These are phyloP conservation scores for Aspergillus ustus DNA, from an alignment of 2,329 filamentous ascomycete genomes.

Conservation along the genomic window DNA sequence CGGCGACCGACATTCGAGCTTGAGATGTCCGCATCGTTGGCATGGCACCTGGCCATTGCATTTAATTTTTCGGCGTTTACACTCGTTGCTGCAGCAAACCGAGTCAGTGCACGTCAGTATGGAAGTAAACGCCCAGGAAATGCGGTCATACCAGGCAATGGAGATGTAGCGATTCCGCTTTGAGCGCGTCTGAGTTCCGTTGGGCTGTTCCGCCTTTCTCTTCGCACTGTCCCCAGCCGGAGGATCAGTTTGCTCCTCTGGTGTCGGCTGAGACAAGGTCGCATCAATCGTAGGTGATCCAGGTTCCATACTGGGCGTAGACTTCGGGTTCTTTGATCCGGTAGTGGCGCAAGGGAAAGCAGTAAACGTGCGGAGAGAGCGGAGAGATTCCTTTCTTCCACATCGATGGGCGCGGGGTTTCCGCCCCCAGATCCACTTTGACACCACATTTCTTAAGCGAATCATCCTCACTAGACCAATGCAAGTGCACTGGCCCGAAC, in stretches of 20 bases:
- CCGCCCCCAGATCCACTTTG: constrained; percentile 35
- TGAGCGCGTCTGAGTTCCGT: constrained; percentile 57
- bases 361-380: constrained; percentile 41
- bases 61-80: constrained; percentile 70
- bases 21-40: constrained; percentile 67
- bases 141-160: constrained; percentile 62
- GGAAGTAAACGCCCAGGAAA: constrained; percentile 7
- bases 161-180: constrained; percentile 72
- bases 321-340: constrained; percentile 10
- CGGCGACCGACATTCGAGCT: constrained; percentile 56
- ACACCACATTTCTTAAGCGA: background rate
- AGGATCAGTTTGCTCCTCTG: constrained; percentile 30
- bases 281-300: constrained; percentile 39
- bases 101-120: background rate
- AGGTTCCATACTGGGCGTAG: constrained; percentile 34
- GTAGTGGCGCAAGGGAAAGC: constrained; percentile 20
- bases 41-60: constrained; percentile 70
- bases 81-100: constrained; percentile 58
- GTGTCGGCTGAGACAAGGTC: constrained; percentile 28
- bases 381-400: constrained; percentile 40
- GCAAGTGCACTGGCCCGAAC: too few relatives aligned
- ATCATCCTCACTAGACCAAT: background rate
- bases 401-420: constrained; percentile 30
- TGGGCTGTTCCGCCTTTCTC: constrained; percentile 48
- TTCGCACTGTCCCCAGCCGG: constrained; percentile 39